Percentiles rank a stretch among this genome's conserved stretches.
Evolutionary conservation across 805 yeast species (phyloP).

Genomic region (Metschnikowia shivogae): DNA sequence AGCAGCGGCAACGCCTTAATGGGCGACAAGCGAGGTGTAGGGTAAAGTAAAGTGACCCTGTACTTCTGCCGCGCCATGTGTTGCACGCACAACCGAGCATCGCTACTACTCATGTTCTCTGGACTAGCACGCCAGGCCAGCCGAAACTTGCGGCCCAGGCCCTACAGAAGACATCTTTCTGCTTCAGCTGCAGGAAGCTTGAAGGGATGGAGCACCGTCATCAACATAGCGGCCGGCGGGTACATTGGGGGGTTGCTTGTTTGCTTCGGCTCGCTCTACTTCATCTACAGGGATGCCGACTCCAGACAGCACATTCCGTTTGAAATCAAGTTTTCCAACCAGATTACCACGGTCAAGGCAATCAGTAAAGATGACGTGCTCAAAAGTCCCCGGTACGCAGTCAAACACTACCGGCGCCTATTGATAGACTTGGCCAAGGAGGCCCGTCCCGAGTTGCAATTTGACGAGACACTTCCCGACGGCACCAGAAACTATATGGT

Average conservation of each 20-base stretch:
- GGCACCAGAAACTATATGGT: conserved; percentile 26
- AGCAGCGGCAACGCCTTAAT: no score
- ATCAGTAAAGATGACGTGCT: conserved; percentile 42
- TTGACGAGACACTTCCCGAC: conserved; percentile 21
- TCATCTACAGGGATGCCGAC: conserved; percentile 38
- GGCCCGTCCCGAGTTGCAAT: conserved; percentile 22
- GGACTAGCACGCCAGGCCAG: background rate
- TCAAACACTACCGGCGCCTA: conserved; percentile 39
- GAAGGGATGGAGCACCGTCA: conserved; percentile 28
- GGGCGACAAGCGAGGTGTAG: no score
- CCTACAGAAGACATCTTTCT: background rate
- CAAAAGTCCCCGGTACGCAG: conserved; percentile 39
- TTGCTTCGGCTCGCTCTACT: conserved; percentile 35
- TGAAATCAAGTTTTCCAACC: conserved; percentile 31
- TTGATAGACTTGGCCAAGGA: conserved; percentile 31
- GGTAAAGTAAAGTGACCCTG: background rate
- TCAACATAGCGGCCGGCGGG: conserved; percentile 40
- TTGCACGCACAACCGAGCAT: background rate
- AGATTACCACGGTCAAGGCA: conserved; percentile 37
- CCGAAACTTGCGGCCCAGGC: background rate
- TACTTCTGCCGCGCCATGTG: conserved; percentile 2
- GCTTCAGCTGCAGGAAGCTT: conserved; percentile 7
- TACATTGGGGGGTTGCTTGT: conserved; percentile 40
- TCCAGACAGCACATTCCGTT: conserved; percentile 38
- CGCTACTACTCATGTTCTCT: background rate